Percentiles rank a stretch among this genome's conserved stretches.
phyloP scores from a whole-genome alignment of 768 basidiomycete species.

The Paxillus rubicundulus region DNA sequence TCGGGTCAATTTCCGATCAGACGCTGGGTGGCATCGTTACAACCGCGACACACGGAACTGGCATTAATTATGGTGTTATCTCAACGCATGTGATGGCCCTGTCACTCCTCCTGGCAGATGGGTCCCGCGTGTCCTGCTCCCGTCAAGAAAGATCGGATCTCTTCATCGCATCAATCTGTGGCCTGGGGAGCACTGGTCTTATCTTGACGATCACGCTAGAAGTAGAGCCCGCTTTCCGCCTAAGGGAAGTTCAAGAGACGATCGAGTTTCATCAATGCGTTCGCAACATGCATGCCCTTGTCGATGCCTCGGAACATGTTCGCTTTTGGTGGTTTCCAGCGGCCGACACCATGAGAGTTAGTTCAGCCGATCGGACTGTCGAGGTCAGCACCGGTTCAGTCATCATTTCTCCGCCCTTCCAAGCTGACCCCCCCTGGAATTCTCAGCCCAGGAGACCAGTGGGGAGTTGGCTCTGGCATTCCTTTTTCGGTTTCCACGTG shows the following conservation, averaged over 20 bases:
- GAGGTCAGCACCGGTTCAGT: slow-evolving; percentile 54
- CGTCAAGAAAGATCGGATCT: slow-evolving; percentile 63
- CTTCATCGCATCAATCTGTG: slow-evolving; percentile 88
- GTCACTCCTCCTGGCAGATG: slow-evolving; percentile 74
- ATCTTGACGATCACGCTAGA: slow-evolving; percentile 75
- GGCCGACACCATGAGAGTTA: slow-evolving; percentile 66
- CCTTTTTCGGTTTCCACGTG: slow-evolving; percentile 74
- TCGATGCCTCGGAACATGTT: slow-evolving; percentile 77
- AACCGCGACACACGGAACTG: slow-evolving; percentile 94
- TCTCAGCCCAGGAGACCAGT: slow-evolving; percentile 49
- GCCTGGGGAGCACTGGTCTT: slow-evolving; percentile 87
- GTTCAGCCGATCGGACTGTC: slow-evolving; percentile 67
- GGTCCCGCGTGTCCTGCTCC: slow-evolving; percentile 66
- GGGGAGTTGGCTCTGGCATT: slow-evolving; percentile 67
- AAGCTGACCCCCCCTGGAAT: slow-evolving; percentile 11
- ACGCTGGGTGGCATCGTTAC: slow-evolving; percentile 89
- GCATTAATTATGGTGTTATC: slow-evolving; percentile 73
- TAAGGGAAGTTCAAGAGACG: slow-evolving; percentile 69
- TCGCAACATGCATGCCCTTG: slow-evolving; percentile 51
- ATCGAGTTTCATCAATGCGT: slow-evolving; percentile 63
- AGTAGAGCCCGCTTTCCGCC: slow-evolving; percentile 78
- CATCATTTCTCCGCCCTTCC: slow-evolving; percentile 8
- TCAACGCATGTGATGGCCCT: slow-evolving; percentile 78
- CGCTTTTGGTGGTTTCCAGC: slow-evolving; percentile 95
- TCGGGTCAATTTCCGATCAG: slow-evolving; percentile 97